Conservation (phyloP, 257 asterid genomes). For the Echites panduratus region DNA sequence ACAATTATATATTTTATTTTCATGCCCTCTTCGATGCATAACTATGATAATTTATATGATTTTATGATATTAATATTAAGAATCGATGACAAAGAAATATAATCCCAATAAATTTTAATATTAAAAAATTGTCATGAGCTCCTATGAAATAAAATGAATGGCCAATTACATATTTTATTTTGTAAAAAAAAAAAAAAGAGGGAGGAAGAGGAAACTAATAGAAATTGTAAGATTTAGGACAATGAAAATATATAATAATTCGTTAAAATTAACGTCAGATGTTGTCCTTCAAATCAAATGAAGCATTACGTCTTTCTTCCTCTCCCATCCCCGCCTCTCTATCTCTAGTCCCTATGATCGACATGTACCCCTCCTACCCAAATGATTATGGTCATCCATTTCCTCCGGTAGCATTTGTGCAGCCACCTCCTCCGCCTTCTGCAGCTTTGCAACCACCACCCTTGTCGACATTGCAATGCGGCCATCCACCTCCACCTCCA, state of each 20-base stretch:
- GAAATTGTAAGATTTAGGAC: too few species aligned
- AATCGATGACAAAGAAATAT: too few species aligned
- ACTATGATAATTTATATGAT: too few species aligned
- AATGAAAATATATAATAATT: not conserved
- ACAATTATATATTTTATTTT: too few species aligned
- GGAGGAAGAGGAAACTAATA: too few species aligned
- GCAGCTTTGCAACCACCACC: not conserved
- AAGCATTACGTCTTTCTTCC: not conserved
- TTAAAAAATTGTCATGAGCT: too few species aligned
- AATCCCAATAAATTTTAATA: too few species aligned
- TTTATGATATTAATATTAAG: too few species aligned
- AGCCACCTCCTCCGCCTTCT: not conserved
- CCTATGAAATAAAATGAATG: too few species aligned
- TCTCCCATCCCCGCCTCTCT: constrained; percentile 1
- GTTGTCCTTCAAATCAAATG: not conserved
- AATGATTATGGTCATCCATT: not conserved
- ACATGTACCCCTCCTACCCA: constrained; percentile 6
- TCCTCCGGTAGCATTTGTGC: not conserved
- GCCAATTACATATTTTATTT: too few species aligned
- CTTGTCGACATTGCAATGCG: not conserved
- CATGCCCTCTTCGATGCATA: too few species aligned
- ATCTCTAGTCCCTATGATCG: constrained; percentile 1
- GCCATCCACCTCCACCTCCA: not conserved
- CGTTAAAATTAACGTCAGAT: not conserved
- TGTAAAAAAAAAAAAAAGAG: too few species aligned